These are phyloP conservation scores for Barbarea vulgaris DNA, from an alignment of 345 rosid genomes.

Conservation along the genomic window DNA sequence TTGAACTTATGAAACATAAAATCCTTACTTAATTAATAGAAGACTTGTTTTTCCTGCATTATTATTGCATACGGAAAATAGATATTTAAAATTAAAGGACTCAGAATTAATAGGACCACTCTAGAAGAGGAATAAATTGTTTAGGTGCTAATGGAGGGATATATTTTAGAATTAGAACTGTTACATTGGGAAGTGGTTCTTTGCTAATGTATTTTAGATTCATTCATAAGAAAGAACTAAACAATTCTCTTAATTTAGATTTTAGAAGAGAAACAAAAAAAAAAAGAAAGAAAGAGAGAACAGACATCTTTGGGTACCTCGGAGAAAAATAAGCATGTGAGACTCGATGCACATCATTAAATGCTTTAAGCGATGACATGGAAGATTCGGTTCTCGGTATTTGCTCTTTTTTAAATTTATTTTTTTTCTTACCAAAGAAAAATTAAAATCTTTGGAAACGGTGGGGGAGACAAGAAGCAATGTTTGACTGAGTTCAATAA, in stretches of 20 bases:
- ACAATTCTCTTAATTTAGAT: neutral
- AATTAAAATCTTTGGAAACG: conserved; percentile 18
- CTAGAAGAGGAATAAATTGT: conserved; percentile 23
- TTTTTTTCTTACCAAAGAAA: neutral
- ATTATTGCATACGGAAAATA: neutral
- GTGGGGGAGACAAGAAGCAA: conserved; percentile 55
- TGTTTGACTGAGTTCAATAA: conserved; percentile 49
- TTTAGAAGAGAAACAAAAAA: neutral
- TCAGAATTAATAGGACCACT: neutral
- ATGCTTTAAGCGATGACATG: conserved; percentile 57
- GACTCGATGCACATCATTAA: conserved; percentile 59
- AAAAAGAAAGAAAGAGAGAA: conserved; percentile 41
- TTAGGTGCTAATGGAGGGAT: conserved; percentile 22
- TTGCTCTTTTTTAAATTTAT: conserved; percentile 25
- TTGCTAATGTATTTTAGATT: conserved; percentile 19
- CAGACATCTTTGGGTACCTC: conserved; percentile 74
- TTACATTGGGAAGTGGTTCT: conserved; percentile 36
- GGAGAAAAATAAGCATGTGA: conserved; percentile 54
- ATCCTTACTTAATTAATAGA: neutral
- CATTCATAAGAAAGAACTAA: conserved; percentile 27
- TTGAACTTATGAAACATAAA: neutral
- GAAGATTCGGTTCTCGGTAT: conserved; percentile 73
- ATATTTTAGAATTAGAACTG: conserved; percentile 32
- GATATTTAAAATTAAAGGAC: neutral
- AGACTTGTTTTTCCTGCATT: neutral